Conservation (phyloP, 2,329 filamentous ascomycete species). For the Knufia fluminis region DNA sequence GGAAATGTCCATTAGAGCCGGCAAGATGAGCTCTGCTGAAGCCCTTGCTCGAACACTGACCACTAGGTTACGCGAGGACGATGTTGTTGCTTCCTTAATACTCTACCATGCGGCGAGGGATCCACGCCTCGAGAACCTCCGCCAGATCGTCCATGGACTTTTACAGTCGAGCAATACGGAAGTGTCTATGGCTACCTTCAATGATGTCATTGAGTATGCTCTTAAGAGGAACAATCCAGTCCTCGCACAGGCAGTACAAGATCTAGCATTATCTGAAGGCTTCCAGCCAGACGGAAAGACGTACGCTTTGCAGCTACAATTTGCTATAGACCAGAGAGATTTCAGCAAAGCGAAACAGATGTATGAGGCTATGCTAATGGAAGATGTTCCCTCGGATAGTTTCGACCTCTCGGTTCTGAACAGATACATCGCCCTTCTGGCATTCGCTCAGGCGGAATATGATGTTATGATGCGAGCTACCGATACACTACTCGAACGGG, state of each 20-base stretch:
- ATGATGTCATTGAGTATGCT: conserved; percentile 64
- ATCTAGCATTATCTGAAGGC: conserved; percentile 55
- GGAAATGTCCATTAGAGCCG: conserved; percentile 51
- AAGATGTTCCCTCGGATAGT: conserved; percentile 42
- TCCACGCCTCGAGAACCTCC: conserved; percentile 62
- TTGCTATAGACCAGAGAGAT: conserved; percentile 64
- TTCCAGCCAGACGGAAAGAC: conserved; percentile 62
- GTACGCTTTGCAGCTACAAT: conserved; percentile 64
- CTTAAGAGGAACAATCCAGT: conserved; percentile 61
- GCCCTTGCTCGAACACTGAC: conserved; percentile 14
- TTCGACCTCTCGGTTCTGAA: conserved; percentile 59
- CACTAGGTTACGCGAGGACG: conserved; percentile 13
- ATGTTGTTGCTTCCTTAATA: conserved; percentile 51
- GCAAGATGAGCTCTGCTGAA: conserved; percentile 54
- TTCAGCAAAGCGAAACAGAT: conserved; percentile 50
- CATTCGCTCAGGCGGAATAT: conserved; percentile 53
- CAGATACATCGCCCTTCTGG: conserved; percentile 61
- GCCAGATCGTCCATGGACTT: conserved; percentile 63
- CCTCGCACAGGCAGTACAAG: conserved; percentile 63
- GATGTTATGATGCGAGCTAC: conserved; percentile 64
- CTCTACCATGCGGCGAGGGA: conserved; percentile 67
- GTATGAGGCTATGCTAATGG: conserved; percentile 45
- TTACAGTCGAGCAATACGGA: conserved; percentile 37
- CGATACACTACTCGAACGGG: conserved; percentile 61
- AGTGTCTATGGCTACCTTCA: conserved; percentile 65